Evolutionary conservation across 495 filamentous ascomycete species (phyloP).

Genomic region (Penicillium lividum): DNA sequence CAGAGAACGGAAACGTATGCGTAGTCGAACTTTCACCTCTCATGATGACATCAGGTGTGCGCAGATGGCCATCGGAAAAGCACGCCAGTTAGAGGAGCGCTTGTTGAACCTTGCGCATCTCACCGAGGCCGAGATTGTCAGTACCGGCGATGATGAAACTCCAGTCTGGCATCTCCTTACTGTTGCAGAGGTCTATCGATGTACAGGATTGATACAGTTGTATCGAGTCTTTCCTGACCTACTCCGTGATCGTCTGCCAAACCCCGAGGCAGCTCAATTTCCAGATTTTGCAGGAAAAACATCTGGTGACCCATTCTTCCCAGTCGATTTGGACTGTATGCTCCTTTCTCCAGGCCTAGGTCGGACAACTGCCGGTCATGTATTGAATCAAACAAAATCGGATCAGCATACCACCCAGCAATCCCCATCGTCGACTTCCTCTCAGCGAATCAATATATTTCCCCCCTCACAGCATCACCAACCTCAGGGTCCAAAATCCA

Average conservation of each 20-base stretch:
- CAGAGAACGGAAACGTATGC: slow-evolving; percentile 47
- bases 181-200: slow-evolving; percentile 59
- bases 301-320: slow-evolving; percentile 31
- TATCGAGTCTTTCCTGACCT: slow-evolving; percentile 58
- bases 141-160: slow-evolving; percentile 56
- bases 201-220: slow-evolving; percentile 54
- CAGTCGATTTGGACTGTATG: slow-evolving; percentile 31
- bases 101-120: slow-evolving; percentile 52
- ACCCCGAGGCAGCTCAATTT: slow-evolving; percentile 19
- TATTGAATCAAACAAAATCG: slow-evolving; percentile 5
- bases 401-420: neutral
- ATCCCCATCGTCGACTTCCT: neutral
- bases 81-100: slow-evolving; percentile 51
- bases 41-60: slow-evolving; percentile 42
- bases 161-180: slow-evolving; percentile 57
- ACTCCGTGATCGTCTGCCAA: slow-evolving; percentile 43
- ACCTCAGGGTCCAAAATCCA: neutral
- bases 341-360: slow-evolving; percentile 25
- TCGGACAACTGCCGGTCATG: slow-evolving; percentile 3
- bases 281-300: slow-evolving; percentile 3
- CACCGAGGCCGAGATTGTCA: slow-evolving; percentile 49
- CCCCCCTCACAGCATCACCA: slow-evolving; percentile 4
- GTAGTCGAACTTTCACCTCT: slow-evolving; percentile 36
- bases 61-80: slow-evolving; percentile 46
- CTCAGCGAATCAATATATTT: slow-evolving; percentile 10